These are phyloP conservation scores for Microthyrium microscopicum DNA, from an alignment of 2,329 filamentous ascomycete genomes.

Conservation along the genomic window DNA sequence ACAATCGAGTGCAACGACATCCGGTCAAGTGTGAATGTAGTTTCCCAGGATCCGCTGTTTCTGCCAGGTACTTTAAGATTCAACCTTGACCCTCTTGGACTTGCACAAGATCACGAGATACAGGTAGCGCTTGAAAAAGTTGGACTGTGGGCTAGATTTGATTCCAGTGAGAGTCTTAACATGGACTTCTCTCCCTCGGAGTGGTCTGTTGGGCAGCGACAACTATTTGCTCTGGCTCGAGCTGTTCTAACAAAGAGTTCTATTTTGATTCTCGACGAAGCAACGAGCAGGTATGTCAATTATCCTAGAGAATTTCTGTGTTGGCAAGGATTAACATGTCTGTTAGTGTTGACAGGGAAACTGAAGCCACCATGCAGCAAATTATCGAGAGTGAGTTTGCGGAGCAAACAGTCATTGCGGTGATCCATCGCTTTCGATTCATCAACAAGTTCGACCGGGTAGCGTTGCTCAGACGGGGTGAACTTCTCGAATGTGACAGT, in stretches of 20 bases:
- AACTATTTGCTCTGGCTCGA: slow-evolving; percentile 4
- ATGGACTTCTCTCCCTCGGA: slow-evolving; percentile 9
- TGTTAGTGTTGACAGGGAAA: too few relatives aligned
- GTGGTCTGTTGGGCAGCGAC: slow-evolving; percentile 3
- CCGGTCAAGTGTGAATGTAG: too few relatives aligned
- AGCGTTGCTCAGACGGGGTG: too few relatives aligned
- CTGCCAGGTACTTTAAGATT: slow-evolving; percentile 1
- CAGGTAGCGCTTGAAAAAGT: slow-evolving; percentile 24
- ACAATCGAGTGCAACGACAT: slow-evolving; percentile 81
- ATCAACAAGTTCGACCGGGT: too few relatives aligned
- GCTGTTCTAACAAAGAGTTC: slow-evolving; percentile 3
- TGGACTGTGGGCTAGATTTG: slow-evolving; percentile 27
- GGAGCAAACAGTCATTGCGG: too few relatives aligned
- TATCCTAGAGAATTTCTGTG: too few relatives aligned
- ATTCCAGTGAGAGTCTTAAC: slow-evolving; percentile 27
- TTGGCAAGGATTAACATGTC: too few relatives aligned
- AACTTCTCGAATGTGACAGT: too few relatives aligned
- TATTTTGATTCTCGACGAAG: slow-evolving; percentile 6
- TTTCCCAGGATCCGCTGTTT: slow-evolving; percentile 3
- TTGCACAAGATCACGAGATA: slow-evolving; percentile 11
- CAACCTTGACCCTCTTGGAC: slow-evolving; percentile 2
- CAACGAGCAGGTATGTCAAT: slow-evolving; percentile 7
- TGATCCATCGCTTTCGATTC: too few relatives aligned
- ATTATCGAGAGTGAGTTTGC: too few relatives aligned
- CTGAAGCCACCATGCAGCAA: too few relatives aligned